Evolutionary conservation across 495 filamentous ascomycete species (phyloP), one percentile per base, ranked within the genome.

Genomic region (Podospora pseudoanserina): DNA sequence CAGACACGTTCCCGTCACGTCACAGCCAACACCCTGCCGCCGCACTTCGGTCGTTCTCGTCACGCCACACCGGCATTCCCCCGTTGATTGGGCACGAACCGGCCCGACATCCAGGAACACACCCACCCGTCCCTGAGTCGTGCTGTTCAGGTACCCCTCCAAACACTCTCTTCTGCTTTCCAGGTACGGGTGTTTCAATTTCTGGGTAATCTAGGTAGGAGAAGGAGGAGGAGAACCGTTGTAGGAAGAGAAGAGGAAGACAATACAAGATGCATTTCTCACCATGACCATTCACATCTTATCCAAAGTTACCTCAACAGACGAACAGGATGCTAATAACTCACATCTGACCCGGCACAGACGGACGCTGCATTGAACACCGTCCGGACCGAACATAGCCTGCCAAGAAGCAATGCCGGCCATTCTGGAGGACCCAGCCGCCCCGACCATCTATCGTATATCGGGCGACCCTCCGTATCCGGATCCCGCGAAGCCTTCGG

Each of bases 381-480:
- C 78, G 81, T 49, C 39, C 39, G 39, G 39, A 49, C 39, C 39
- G 39, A 49, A 49, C 9, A 49, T 11, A 11, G 39, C 39, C 15
- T 49, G 39, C 39, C 39, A 49, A 49, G 39, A 49, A 49, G 39
- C 76, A 70, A 97, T 97, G 93, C 92, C 93, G 66, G 91, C 92
- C 68, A 91, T 92, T 79, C 87, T 94, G 74, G 92, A 93, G 72
- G 93, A 96, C 75, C 89, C 91, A 30, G 86, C 82, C 11, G 80
- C 83, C 65, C 80, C 86, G 20, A 81, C 86, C 72, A 88, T 90
- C 68, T 85, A 83, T 75, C 87, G 90, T 49, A 82, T 85, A 7
- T 88, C 87, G 65, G 90, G 90, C 30, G 80, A 79, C 18, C 72
- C 81, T 18, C 90, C 90, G 11, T 91, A 83, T 71, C 90, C 92